A percentile compares a stretch with the other conserved stretches of the same genome.
Conservation (phyloP, 2,329 filamentous ascomycete genomes). For the Nemania serpens region DNA sequence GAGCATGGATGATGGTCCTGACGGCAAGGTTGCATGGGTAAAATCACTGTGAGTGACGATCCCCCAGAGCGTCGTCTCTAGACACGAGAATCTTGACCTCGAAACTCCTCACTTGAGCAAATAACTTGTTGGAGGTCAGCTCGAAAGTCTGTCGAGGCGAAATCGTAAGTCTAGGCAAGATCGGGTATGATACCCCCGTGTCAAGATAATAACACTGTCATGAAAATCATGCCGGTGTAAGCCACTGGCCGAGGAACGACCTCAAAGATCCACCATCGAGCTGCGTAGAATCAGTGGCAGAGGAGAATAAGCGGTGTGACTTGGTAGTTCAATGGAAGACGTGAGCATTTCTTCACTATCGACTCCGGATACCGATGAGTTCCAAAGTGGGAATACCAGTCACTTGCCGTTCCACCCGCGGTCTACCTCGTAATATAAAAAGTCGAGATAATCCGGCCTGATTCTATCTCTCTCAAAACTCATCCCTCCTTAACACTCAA, state of each 20-base stretch:
- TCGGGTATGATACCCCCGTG: not conserved
- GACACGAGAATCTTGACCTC: not conserved
- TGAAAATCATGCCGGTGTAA: not conserved
- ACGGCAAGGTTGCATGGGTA: not conserved
- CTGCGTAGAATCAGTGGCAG: not conserved
- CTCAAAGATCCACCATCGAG: not conserved
- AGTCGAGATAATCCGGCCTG: not conserved
- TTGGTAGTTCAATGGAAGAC: not conserved
- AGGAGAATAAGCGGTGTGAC: not conserved
- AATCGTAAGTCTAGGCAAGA: not conserved
- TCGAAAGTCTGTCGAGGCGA: not conserved
- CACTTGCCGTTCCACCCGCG: not conserved
- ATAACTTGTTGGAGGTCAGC: not conserved
- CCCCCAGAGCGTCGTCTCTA: not conserved
- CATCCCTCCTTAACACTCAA: not conserved
- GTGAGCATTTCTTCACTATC: not conserved
- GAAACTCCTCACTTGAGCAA: not conserved
- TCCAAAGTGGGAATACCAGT: not conserved
- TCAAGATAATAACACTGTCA: not conserved
- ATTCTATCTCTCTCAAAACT: not conserved
- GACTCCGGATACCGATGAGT: not conserved
- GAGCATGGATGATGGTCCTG: not conserved
- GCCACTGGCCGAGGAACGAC: not conserved
- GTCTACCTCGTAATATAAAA: not conserved
- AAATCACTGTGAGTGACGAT: not conserved